phyloP scores from a whole-genome alignment of 225 moss, liverwort and hornwort genomes.

The Anthoceros angustus region DNA sequence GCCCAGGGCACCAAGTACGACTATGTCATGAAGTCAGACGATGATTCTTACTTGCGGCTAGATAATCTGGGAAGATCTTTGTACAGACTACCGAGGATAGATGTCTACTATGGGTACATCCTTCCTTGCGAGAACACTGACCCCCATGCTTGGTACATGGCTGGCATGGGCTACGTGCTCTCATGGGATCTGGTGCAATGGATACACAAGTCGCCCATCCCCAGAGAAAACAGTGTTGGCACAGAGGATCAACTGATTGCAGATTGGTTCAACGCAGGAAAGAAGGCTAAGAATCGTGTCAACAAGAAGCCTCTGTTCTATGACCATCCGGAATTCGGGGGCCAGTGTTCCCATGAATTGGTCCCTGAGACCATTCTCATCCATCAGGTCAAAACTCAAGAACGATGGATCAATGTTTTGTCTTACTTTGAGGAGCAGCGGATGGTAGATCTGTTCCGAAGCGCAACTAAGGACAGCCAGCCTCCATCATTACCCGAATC shows the following conservation, averaged over 20 bases:
- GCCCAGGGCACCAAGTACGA: slow-evolving; percentile 29
- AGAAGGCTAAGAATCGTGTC: slow-evolving; percentile 46
- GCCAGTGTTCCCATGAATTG: slow-evolving; percentile 34
- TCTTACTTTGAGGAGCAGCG: slow-evolving; percentile 35
- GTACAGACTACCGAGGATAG: slow-evolving; percentile 25
- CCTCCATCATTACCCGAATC: neutral
- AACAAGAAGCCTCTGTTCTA: slow-evolving; percentile 56
- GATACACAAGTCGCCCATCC: slow-evolving; percentile 31
- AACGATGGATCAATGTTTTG: slow-evolving; percentile 40
- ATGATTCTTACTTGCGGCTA: slow-evolving; percentile 57
- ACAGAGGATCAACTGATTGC: slow-evolving; percentile 48
- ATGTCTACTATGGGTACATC: slow-evolving; percentile 58
- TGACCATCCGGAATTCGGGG: slow-evolving; percentile 50
- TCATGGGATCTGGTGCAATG: slow-evolving; percentile 63
- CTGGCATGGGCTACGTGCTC: slow-evolving; percentile 61
- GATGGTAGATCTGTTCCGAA: slow-evolving; percentile 5
- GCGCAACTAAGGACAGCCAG: neutral
- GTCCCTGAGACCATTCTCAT: slow-evolving; percentile 53
- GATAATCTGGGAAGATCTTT: slow-evolving; percentile 42
- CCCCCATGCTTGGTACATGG: slow-evolving; percentile 42
- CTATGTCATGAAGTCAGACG: slow-evolving; percentile 82
- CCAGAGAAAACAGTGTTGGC: slow-evolving; percentile 24
- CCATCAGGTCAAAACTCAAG: slow-evolving; percentile 51
- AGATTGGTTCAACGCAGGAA: slow-evolving; percentile 48
- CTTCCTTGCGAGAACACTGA: slow-evolving; percentile 41